phyloP scores from a whole-genome alignment of 768 basidiomycete genomes.

The Rhodotorula paludigena region DNA sequence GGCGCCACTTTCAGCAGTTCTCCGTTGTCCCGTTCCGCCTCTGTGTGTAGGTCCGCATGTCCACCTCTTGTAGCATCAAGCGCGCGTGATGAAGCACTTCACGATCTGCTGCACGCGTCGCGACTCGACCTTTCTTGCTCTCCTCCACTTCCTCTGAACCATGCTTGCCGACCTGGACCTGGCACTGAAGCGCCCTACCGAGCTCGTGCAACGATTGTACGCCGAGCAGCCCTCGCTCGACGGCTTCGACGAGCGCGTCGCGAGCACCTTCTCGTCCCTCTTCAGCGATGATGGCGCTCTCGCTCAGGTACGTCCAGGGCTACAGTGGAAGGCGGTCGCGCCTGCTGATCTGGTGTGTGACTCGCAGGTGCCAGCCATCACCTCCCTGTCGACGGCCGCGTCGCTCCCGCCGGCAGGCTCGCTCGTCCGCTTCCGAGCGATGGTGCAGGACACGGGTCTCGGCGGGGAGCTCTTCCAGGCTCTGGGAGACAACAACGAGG shows the following conservation, averaged over 20 bases:
- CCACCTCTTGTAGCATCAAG: neutral
- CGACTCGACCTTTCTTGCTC: neutral
- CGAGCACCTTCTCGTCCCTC: constrained; percentile 5
- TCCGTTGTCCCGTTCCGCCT: neutral
- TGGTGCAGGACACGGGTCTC: constrained; percentile 45
- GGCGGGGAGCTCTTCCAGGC: constrained; percentile 42
- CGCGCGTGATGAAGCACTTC: too few species aligned
- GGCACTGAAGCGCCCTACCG: constrained; percentile 9
- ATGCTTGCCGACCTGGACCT: constrained; percentile 30
- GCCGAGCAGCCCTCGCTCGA: constrained; percentile 10
- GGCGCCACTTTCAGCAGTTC: too few species aligned
- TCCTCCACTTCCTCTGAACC: neutral
- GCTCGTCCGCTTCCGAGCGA: constrained; percentile 43
- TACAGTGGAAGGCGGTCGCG: rapidly evolving
- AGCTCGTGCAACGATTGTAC: constrained; percentile 23
- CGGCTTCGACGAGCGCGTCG: constrained; percentile 27
- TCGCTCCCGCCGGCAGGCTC: constrained; percentile 15
- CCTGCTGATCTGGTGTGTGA: neutral
- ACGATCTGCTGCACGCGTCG: neutral
- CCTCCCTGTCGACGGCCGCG: neutral
- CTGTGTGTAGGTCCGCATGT: neutral
- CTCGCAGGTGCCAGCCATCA: constrained; percentile 16
- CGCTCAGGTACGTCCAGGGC: neutral
- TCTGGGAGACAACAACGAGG: neutral
- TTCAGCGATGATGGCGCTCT: neutral